Base-by-base conservation (phyloP, 2,329 filamentous ascomycete genomes). In the Bipolaris zeicola region DNA sequence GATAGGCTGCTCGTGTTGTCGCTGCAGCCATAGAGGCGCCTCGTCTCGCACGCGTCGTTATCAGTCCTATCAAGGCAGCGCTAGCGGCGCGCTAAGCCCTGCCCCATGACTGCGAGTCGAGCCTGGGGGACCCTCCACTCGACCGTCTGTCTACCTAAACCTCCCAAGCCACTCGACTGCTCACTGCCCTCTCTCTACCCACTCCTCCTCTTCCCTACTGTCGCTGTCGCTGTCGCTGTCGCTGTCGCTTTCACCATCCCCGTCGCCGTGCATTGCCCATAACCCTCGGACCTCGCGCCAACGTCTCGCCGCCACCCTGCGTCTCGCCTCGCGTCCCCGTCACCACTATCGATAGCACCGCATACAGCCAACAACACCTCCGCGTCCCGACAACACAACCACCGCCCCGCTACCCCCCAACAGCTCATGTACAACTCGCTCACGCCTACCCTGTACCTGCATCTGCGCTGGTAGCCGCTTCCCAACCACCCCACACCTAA, bases 341-440 rank as follows among this genome's bases (percentile, higher is more conserved):
- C 37, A 31, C 38, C 55, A 53, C 61, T 57, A 58, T 62, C 48
- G 37, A 54, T 43, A 31, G 45, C 45, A 24, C 45, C 34, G 28
- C 43, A 46, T 38, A 39, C 39, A 52, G 10, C 20, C 39, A n/a
- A 33, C 28, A 24, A 33, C 28, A 24, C 22, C 22, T 39, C 36
- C 42, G 31, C 24, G 34, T 48, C 37, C n/a, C 34, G 11, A 43
- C 47, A 20, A 48, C 39, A 38, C 42, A 39, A 48, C 46, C 38
- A 45, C 44, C 45, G 24, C 54, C 55, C 38, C 39, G 42, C 49
- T 51, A 49, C 36, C 50, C 33, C 55, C 26, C 63, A 57, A 55
- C 62, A 68, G 66, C 62, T 63, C 70, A 77, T 77, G 76, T 75
- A 62, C 64, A 76, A 76, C 66, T 54, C 58, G 64, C 65, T 76